Evolutionary conservation across 75 land plant genomes (phyloP).

Genomic region (Picea sitchensis): DNA sequence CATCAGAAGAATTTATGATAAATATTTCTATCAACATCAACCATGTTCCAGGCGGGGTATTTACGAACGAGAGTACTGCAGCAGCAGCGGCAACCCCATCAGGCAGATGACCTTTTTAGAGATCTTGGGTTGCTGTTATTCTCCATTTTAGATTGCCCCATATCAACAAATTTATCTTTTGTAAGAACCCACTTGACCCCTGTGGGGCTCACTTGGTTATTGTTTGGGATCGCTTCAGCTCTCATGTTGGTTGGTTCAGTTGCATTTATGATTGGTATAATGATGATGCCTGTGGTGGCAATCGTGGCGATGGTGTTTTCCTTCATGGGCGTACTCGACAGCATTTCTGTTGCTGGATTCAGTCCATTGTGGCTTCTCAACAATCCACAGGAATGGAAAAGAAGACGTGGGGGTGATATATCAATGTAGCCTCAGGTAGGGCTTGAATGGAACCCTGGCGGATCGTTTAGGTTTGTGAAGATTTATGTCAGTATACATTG

Average conservation of each 20-base stretch:
- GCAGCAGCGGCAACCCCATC: neutral
- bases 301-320: constrained; percentile 42
- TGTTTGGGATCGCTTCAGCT: constrained; percentile 59
- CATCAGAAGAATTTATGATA: neutral
- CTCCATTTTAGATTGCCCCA: neutral
- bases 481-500: too few relatives aligned
- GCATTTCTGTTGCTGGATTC: constrained; percentile 6
- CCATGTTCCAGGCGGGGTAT: neutral
- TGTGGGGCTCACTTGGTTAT: constrained; percentile 53
- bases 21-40: neutral
- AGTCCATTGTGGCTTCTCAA: neutral
- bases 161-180: neutral
- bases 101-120: neutral
- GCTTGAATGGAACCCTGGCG: too few relatives aligned
- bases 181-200: constrained; percentile 19
- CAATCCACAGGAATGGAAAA: too few relatives aligned
- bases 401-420: too few relatives aligned
- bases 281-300: constrained; percentile 67
- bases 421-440: too few relatives aligned
- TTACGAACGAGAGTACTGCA: neutral
- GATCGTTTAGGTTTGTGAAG: too few relatives aligned
- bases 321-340: constrained; percentile 40
- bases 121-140: neutral
- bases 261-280: constrained; percentile 61
- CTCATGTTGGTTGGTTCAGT: constrained; percentile 69